Conservation (phyloP, 2,329 filamentous ascomycete genomes). For the Trichoderma afroharzianum region DNA sequence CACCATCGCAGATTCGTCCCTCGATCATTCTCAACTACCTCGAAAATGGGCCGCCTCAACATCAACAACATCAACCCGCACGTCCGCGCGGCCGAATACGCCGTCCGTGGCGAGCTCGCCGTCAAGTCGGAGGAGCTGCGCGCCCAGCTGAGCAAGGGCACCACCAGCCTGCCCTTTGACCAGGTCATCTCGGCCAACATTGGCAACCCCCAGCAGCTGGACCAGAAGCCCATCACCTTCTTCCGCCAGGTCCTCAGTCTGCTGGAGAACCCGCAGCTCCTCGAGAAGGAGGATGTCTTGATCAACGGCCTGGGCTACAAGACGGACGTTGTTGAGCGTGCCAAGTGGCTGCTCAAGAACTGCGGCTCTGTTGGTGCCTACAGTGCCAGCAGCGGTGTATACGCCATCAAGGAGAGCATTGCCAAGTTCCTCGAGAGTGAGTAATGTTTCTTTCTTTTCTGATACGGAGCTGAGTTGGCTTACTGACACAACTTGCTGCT, state of each 20-base stretch:
- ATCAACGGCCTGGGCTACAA: slow-evolving; percentile 77
- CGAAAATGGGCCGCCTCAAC: slow-evolving; percentile 52
- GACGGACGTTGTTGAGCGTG: slow-evolving; percentile 80
- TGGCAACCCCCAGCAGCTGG: slow-evolving; percentile 96
- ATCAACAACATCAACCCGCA: slow-evolving; percentile 90
- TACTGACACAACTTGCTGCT: background rate
- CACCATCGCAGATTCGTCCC: slow-evolving; percentile 32
- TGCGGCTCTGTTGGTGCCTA: slow-evolving; percentile 94
- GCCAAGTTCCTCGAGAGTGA: slow-evolving; percentile 86
- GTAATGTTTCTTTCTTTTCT: slow-evolving; percentile 28
- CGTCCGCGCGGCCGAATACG: slow-evolving; percentile 85
- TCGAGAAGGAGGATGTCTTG: slow-evolving; percentile 80
- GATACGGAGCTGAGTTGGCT: background rate
- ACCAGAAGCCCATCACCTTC: slow-evolving; percentile 99
- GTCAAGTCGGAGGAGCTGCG: slow-evolving; percentile 91
- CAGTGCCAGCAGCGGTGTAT: slow-evolving; percentile 87
- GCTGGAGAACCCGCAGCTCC: slow-evolving; percentile 80
- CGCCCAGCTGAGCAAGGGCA: slow-evolving; percentile 62
- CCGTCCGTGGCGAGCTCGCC: slow-evolving; percentile 92
- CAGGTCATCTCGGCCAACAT: slow-evolving; percentile 97
- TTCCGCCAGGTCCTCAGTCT: slow-evolving; percentile 95
- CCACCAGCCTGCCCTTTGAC: slow-evolving; percentile 69
- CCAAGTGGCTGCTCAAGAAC: slow-evolving; percentile 73
- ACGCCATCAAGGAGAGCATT: slow-evolving; percentile 81
- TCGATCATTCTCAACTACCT: slow-evolving; percentile 14